These are phyloP conservation scores for Zymoseptoria brevis DNA, from an alignment of 2,329 filamentous ascomycete species.

Conservation along the genomic window DNA sequence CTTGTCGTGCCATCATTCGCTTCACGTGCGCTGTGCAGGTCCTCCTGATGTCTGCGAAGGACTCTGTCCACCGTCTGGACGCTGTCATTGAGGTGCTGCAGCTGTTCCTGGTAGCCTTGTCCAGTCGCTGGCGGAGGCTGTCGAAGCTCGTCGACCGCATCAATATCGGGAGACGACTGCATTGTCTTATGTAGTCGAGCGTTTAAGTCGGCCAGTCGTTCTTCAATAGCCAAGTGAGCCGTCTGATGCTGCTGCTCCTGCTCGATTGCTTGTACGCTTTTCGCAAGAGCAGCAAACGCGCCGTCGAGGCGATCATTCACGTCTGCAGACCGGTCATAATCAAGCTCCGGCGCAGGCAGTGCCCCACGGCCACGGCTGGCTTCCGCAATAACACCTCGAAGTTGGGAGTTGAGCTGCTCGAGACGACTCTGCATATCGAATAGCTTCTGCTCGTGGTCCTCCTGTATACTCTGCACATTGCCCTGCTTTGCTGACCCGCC, in stretches of 20 bases:
- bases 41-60: constrained; percentile 25
- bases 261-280: constrained; percentile 21
- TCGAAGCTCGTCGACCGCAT: constrained; percentile 45
- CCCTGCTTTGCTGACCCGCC: constrained; percentile 13
- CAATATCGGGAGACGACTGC: constrained; percentile 40
- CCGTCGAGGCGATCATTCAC: constrained; percentile 14
- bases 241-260: constrained; percentile 22
- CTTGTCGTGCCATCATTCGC: constrained; percentile 6
- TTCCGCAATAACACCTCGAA: constrained; percentile 25
- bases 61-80: constrained; percentile 35
- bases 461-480: constrained; percentile 16
- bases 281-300: constrained; percentile 20
- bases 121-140: constrained; percentile 52
- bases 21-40: constrained; percentile 21
- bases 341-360: constrained; percentile 16
- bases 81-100: constrained; percentile 58
- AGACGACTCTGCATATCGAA: constrained; percentile 24
- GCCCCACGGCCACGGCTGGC: constrained; percentile 22
- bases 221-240: constrained; percentile 24
- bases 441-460: constrained; percentile 24
- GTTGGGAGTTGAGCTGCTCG: constrained; percentile 27
- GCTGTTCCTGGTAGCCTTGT: constrained; percentile 56
- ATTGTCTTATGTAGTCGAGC: constrained; percentile 29
- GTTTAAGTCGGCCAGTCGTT: constrained; percentile 27
- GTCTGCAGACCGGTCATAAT: constrained; percentile 7